Conservation (phyloP, 768 basidiomycete species). For the Tylopilus sp. region DNA sequence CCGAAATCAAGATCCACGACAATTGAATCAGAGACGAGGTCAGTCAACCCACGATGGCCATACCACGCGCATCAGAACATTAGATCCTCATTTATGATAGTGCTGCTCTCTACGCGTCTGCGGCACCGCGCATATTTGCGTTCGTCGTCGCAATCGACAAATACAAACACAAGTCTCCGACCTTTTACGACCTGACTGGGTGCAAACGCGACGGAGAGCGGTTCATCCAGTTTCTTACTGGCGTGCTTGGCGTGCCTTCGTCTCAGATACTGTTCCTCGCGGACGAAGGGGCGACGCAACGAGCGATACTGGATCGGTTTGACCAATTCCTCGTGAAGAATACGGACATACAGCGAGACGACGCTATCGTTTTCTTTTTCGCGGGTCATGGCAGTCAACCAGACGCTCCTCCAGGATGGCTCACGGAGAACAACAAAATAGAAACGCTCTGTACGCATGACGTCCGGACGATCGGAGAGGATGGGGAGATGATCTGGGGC, state of each 20-base stretch:
- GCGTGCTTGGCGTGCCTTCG: constrained; percentile 11
- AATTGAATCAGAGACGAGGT: constrained; percentile 1
- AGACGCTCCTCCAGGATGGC: constrained; percentile 15
- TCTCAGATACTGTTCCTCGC: constrained; percentile 15
- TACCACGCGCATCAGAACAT: no score
- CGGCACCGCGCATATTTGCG: constrained; percentile 14
- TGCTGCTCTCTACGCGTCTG: background rate
- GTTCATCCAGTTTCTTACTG: constrained; percentile 8
- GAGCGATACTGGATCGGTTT: constrained; percentile 4
- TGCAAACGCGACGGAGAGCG: constrained; percentile 19
- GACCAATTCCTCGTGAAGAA: constrained; percentile 11
- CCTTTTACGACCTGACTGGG: background rate
- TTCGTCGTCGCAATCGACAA: constrained; percentile 16
- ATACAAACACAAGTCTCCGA: constrained; percentile 6
- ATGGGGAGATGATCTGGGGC: constrained; percentile 4
- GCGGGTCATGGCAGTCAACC: constrained; percentile 15
- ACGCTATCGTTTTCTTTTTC: constrained; percentile 19
- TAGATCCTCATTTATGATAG: background rate
- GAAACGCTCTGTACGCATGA: constrained; percentile 17
- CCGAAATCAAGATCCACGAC: constrained; percentile 4
- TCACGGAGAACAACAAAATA: constrained; percentile 11
- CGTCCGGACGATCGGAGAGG: background rate
- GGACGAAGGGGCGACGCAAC: constrained; percentile 11
- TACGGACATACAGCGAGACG: constrained; percentile 5
- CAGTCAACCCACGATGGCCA: background rate